phyloP scores from a whole-genome alignment of 495 filamentous ascomycete species.

The Elaphomyces granulatus region DNA sequence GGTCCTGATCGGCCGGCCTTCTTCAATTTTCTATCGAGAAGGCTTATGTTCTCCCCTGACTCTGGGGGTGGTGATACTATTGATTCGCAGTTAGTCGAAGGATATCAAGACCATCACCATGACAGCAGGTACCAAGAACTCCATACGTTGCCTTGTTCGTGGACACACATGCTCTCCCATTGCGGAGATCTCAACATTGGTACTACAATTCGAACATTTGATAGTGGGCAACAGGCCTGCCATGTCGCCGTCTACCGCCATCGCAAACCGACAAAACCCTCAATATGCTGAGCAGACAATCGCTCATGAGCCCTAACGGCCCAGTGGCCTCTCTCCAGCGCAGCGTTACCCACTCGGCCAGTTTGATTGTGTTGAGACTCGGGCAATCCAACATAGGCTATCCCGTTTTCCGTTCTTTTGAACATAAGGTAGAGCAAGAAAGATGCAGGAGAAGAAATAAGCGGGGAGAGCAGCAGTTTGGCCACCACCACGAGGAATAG shows the following conservation, averaged over 20 bases:
- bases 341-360: too few species aligned
- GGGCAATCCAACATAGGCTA: too few species aligned
- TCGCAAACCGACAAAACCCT: constrained; percentile 4
- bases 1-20: constrained; percentile 13
- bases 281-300: not conserved
- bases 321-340: too few species aligned
- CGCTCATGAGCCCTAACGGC: not conserved
- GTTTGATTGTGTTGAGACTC: too few species aligned
- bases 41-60: not conserved
- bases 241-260: constrained; percentile 34
- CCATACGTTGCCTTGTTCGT: constrained; percentile 6
- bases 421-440: too few species aligned
- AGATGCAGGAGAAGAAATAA: too few species aligned
- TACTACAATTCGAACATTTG: constrained; percentile 86
- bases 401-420: too few species aligned
- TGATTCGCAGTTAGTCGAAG: not conserved
- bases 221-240: constrained; percentile 74
- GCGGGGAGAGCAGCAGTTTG: too few species aligned
- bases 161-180: constrained; percentile 86
- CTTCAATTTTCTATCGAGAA: not conserved
- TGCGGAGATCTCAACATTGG: constrained; percentile 71
- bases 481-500: too few species aligned
- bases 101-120: not conserved
- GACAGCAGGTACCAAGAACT: not conserved
- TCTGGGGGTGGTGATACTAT: not conserved